Base-by-base conservation (phyloP, 2,329 filamentous ascomycete species). In the Falciphora oryzae region DNA sequence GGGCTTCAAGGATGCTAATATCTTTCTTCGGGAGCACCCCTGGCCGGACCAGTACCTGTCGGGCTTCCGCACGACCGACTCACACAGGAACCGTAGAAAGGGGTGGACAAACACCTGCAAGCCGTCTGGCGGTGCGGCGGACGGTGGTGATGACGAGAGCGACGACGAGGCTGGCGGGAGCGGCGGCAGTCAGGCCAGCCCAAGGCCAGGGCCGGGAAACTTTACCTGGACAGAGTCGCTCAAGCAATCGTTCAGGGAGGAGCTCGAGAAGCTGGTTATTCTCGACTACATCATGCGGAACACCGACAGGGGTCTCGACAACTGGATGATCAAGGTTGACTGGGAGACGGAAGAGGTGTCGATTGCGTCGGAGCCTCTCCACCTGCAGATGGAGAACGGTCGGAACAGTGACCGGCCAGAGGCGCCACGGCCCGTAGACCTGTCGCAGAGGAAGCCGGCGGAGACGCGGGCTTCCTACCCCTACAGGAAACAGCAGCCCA, bases 261-360 rank as follows among this genome's bases (percentile, higher is more conserved):
- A 98, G 77, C 83, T 99, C 61, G 95, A 99, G 78, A 98, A 97
- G 76, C 82, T 99, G 10, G 96, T 99, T 28, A 96, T 99, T 71
- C 77, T 99, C 69, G 95, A 99, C 77, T 99, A 99, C 75, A 96
- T 99, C 68, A 99, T 99, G 95, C 87, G 95, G 65, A 99, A 99
- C 73, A 99, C 95, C 1, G 95, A 99, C 75, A 86, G 95, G 77
- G 95, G 95, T 1, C 81, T 97, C 65, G 95, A 99, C 75, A 99
- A 99, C 71, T 99, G 95, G 95, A 99, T 99, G 95, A 93, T 99
- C 73, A 95, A 92, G 75, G 91, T 99, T 38, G 93, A 99, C 75
- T 92, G 88, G 83, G 85, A 92, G 70, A 88, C 85, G 3, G 87
- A 95, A 72, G 85, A 90, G 71, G 94, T 95, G 16, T 92, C 90